A percentile compares a stretch with the other conserved stretches of the same genome.
Evolutionary conservation across 176 grass and related monocot species (phyloP).

Genomic region (Zea luxurians): DNA sequence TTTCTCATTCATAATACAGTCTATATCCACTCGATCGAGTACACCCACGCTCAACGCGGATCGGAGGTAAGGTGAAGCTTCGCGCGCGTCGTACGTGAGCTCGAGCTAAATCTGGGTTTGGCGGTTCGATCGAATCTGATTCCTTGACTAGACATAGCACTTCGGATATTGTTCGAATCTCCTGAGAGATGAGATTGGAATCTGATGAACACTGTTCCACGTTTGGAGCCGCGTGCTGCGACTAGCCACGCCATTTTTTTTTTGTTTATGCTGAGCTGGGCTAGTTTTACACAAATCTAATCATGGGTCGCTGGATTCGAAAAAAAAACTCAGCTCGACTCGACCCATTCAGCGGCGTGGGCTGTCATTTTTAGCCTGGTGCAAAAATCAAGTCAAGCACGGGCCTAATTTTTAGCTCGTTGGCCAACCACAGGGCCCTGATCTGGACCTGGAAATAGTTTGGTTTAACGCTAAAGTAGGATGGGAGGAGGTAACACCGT

Average conservation of each 20-base stretch:
- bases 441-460: too few relatives aligned
- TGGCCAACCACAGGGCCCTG: too few relatives aligned
- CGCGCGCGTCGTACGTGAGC: not conserved
- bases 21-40: not conserved
- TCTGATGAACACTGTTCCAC: not conserved
- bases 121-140: conserved; percentile 22
- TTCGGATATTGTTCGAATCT: not conserved
- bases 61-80: conserved; percentile 8
- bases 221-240: not conserved
- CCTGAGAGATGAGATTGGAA: not conserved
- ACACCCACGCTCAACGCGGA: not conserved
- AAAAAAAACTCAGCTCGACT: not conserved
- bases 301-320: not conserved
- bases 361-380: not conserved
- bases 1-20: too few relatives aligned
- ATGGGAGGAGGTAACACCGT: too few relatives aligned
- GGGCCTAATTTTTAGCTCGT: not conserved
- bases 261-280: not conserved
- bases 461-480: too few relatives aligned
- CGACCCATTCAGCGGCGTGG: not conserved
- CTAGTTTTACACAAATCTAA: not conserved
- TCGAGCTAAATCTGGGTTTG: not conserved
- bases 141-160: not conserved
- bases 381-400: not conserved
- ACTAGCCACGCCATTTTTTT: not conserved